Base-by-base conservation (phyloP, 306 rosid genomes). In the Prunus davidiana region DNA sequence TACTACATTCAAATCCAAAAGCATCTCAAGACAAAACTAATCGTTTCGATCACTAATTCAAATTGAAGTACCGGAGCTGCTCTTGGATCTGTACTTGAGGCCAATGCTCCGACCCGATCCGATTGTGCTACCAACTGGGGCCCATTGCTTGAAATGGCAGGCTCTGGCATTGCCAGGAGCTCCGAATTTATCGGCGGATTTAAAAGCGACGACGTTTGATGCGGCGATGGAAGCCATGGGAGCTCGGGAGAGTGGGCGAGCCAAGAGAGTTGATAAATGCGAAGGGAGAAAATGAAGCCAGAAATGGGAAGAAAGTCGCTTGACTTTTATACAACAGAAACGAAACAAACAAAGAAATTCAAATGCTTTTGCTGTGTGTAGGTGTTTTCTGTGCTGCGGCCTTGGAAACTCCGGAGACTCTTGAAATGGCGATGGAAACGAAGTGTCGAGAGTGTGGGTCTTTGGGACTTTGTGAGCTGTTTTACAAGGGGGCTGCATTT, bases 201-300 rank as follows among this genome's bases (percentile, higher is more conserved):
- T 86, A 62, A 84, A 80, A 72, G 89, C 79, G 63, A 84, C 78
- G 80, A 83, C 82, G 70, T 87, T 86, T 56, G 96, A 89, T 75
- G 87, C 90, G 58, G 89, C 76, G 18, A 94, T 58, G 64, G 93
- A 79, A 77, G 95, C 97, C 98, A 94, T 92, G 52, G 71, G 2
- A 62, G 83, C 77, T 76, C 72, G 60, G 71, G 79, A 55, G n/a
- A 79, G 75, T 74, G 66, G 61, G 38, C 72, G 72, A 79, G 78
- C 84, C 67, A 38, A 83, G 65, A 50, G 47, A 82, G 9, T 8
- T 0, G 54, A 19, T 66, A n/a, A 55, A 15, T 41, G 75, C 49
- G 24, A 67, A 63, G 74, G 16, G 63, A 46, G 25, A 73, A 57
- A 57, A 76, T 32, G 76, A 19, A 76, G 79, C 75, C 75, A 75